Evolutionary conservation across 2,329 filamentous ascomycete genomes (phyloP).

Genomic region (Penicillium glabrum): DNA sequence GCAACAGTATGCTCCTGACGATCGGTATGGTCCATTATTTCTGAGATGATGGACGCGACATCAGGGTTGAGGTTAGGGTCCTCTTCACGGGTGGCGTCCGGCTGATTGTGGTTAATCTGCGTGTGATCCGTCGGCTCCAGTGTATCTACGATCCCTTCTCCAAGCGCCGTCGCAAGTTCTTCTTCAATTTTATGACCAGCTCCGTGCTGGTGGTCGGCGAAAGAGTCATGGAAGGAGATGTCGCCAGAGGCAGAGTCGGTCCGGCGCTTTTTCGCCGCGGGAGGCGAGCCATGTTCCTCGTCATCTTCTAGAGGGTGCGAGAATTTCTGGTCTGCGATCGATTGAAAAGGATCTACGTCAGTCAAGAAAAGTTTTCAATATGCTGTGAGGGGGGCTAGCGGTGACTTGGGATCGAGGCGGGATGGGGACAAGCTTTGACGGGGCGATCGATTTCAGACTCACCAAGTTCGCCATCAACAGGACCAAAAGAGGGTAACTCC

Average conservation of each 20-base stretch:
- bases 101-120: slow-evolving; percentile 23
- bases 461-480: slow-evolving; percentile 35
- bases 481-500: slow-evolving; percentile 29
- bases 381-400: background rate
- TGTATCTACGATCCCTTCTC: slow-evolving; percentile 28
- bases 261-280: slow-evolving; percentile 42
- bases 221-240: background rate
- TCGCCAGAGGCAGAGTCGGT: slow-evolving; percentile 29
- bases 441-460: slow-evolving; percentile 19
- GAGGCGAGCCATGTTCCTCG: slow-evolving; percentile 32
- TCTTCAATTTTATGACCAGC: slow-evolving; percentile 37
- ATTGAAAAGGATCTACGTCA: background rate
- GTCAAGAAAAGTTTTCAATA: background rate
- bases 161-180: slow-evolving; percentile 37
- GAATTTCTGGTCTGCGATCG: slow-evolving; percentile 28
- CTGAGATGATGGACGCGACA: slow-evolving; percentile 41
- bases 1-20: slow-evolving; percentile 41
- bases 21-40: slow-evolving; percentile 46
- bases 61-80: slow-evolving; percentile 32
- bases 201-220: slow-evolving; percentile 24
- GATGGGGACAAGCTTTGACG: background rate
- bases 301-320: slow-evolving; percentile 32
- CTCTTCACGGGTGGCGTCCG: slow-evolving; percentile 20
- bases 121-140: slow-evolving; percentile 24
- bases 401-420: background rate